These are phyloP conservation scores for Saprolegnia parasitica DNA, from an alignment of 352 stramenopile genomes.

Conservation along the genomic window DNA sequence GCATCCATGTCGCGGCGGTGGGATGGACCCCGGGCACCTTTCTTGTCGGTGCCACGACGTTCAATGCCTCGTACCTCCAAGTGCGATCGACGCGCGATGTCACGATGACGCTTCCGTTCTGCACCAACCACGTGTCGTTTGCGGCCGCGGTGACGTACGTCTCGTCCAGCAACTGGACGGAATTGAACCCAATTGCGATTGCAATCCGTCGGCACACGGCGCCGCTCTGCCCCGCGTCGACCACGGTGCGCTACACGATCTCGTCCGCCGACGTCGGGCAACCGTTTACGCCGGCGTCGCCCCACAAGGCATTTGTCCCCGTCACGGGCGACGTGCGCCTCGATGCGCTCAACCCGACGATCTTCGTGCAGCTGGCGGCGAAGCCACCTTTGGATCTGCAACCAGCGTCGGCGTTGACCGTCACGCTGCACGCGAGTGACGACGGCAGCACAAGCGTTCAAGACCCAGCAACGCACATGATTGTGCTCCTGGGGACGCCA, in stretches of 20 bases:
- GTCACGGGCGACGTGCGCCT: background rate
- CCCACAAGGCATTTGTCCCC: background rate
- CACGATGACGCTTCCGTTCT: background rate
- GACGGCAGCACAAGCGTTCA: background rate
- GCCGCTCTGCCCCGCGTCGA: background rate
- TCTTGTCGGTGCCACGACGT: background rate
- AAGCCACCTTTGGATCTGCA: background rate
- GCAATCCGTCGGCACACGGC: background rate
- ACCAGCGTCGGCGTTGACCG: background rate
- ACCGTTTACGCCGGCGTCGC: background rate
- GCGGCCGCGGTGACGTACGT: too few relatives aligned
- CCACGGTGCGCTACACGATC: background rate
- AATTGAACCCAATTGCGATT: background rate
- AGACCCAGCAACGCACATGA: background rate
- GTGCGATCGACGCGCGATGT: background rate
- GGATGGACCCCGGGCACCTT: background rate
- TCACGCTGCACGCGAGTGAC: background rate
- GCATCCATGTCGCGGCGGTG: too few relatives aligned
- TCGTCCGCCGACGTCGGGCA: too few relatives aligned
- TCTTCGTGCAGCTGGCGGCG: background rate
- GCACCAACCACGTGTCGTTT: background rate
- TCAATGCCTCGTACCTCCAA: background rate
- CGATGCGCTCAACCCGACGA: background rate
- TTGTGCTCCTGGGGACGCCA: background rate
- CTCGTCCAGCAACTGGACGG: too few relatives aligned